Conservation (phyloP, 2,329 filamentous ascomycete genomes). For the Taxawa tesnikishii region DNA sequence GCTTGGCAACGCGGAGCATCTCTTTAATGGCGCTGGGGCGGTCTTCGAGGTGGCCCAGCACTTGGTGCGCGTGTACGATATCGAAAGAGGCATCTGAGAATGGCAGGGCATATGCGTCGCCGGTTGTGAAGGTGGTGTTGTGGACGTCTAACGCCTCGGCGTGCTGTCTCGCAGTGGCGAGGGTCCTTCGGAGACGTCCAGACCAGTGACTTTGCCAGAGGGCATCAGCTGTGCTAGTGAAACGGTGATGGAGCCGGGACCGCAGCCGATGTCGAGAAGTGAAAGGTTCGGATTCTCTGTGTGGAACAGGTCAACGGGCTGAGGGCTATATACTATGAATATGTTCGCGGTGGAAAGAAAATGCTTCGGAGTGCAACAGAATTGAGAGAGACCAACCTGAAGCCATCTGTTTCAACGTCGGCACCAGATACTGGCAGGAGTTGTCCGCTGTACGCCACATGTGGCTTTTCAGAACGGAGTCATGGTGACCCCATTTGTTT, state of each 20-base stretch:
- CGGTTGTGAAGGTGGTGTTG: conserved; percentile 23
- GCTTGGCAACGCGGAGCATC: conserved; percentile 42
- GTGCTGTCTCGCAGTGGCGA: conserved; percentile 19
- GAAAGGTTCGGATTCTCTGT: conserved; percentile 15
- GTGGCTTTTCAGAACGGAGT: conserved; percentile 21
- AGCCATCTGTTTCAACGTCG: conserved; percentile 13
- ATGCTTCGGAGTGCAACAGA: too few species aligned
- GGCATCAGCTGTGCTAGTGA: conserved; percentile 31
- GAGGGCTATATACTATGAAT: too few species aligned
- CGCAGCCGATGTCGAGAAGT: conserved; percentile 36
- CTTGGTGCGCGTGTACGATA: conserved; percentile 47
- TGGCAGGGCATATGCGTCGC: conserved; percentile 28
- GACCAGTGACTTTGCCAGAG: conserved; percentile 30
- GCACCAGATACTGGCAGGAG: conserved; percentile 22
- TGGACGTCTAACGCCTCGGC: conserved; percentile 18
- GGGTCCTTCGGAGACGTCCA: conserved; percentile 26
- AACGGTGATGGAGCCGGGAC: conserved; percentile 35
- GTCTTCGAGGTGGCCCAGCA: conserved; percentile 43
- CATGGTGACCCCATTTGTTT: not conserved
- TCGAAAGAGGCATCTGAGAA: conserved; percentile 41
- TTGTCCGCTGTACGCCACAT: conserved; percentile 32
- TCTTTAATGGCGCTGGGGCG: conserved; percentile 38
- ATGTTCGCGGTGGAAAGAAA: too few species aligned
- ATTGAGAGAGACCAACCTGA: too few species aligned
- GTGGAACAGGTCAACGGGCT: not conserved